Percentiles rank a stretch among this genome's conserved stretches.
phyloP scores from a whole-genome alignment of 2,329 filamentous ascomycete species.

The Fusarium illudens region DNA sequence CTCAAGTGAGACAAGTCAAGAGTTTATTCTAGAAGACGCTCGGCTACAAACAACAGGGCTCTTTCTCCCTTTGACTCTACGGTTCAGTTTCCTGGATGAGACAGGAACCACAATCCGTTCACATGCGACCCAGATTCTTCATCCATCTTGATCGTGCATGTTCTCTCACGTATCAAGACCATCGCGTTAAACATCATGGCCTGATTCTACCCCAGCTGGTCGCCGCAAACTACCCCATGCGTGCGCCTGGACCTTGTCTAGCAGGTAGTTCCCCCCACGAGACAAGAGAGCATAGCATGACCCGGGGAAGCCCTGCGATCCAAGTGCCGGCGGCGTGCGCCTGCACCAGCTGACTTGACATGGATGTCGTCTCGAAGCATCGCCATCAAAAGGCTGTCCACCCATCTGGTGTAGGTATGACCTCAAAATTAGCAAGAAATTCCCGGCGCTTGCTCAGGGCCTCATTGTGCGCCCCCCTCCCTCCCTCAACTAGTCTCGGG shows the following conservation, averaged over 20 bases:
- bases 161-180: constrained; percentile 4
- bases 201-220: neutral
- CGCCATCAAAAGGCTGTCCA: neutral
- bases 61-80: neutral
- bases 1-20: neutral
- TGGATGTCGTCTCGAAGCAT: neutral
- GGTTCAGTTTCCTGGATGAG: neutral
- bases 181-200: neutral
- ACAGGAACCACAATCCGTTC: neutral
- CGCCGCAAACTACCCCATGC: constrained; percentile 6
- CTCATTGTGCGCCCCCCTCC: neutral
- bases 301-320: neutral
- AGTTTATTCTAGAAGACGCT: neutral
- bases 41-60: neutral
- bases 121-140: neutral
- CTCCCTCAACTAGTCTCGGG: constrained; percentile 10
- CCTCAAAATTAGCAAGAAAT: constrained; percentile 4
- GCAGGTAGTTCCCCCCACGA: neutral
- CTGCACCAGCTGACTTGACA: neutral
- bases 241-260: constrained; percentile 10
- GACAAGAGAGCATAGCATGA: neutral
- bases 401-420: neutral
- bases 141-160: neutral
- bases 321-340: neutral
- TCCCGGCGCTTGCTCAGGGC: neutral